Evolutionary conservation across 768 basidiomycete species (phyloP).

Genomic region (Tephrocybe sp.): DNA sequence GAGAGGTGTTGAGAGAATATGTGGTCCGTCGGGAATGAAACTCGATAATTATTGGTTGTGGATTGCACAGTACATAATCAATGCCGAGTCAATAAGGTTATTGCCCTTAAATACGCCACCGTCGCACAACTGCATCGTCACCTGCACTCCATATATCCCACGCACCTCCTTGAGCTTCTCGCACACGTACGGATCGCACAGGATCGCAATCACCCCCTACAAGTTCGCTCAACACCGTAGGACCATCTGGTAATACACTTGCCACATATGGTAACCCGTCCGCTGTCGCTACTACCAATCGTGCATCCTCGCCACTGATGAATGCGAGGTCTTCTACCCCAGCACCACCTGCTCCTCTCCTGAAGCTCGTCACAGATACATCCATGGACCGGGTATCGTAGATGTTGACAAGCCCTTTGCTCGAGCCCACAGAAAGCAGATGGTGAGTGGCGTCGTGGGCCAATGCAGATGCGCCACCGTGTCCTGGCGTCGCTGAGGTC

Average conservation of each 20-base stretch:
- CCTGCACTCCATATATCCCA: constrained; percentile 53
- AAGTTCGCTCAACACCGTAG: constrained; percentile 45
- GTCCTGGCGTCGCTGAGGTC: constrained; percentile 20
- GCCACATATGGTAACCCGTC: constrained; percentile 64
- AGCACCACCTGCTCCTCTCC: constrained; percentile 36
- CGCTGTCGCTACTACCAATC: constrained; percentile 46
- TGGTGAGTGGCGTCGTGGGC: constrained; percentile 30
- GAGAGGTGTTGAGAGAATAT: too few species aligned
- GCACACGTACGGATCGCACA: constrained; percentile 40
- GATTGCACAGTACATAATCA: too few species aligned
- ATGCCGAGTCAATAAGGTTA: too few species aligned
- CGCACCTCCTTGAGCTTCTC: constrained; percentile 13
- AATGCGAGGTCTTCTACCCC: constrained; percentile 49
- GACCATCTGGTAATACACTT: constrained; percentile 37
- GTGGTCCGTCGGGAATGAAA: too few species aligned
- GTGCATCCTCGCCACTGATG: constrained; percentile 11
- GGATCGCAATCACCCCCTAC: constrained; percentile 62
- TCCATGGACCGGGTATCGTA: constrained; percentile 42
- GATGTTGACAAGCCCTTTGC: constrained; percentile 49
- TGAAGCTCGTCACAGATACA: constrained; percentile 33
- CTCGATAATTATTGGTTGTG: too few species aligned
- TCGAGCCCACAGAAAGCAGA: constrained; percentile 59
- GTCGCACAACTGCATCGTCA: constrained; percentile 61
- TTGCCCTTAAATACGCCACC: constrained; percentile 26
- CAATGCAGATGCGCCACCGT: constrained; percentile 44